Evolutionary conservation across 148 eudicot species (phyloP).

Genomic region (Dysphania ambrosioides): DNA sequence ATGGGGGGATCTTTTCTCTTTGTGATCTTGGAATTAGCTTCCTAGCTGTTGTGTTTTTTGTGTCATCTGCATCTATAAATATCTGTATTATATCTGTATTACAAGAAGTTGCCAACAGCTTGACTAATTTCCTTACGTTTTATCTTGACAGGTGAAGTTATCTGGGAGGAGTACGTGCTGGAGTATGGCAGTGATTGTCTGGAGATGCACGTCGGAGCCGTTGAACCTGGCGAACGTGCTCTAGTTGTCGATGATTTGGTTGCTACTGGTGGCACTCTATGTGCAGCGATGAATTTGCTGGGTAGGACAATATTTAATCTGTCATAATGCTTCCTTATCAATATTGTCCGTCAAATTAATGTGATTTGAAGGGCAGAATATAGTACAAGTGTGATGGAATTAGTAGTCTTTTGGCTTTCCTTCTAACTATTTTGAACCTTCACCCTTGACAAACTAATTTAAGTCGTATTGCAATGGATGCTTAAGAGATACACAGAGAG

Average conservation of each 20-base stretch:
- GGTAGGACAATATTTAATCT: constrained; percentile 39
- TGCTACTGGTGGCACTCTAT: constrained; percentile 91
- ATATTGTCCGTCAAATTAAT: background rate
- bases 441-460: background rate
- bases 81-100: too few species aligned
- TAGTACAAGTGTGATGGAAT: background rate
- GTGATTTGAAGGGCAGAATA: background rate
- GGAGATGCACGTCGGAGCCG: constrained; percentile 96
- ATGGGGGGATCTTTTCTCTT: background rate
- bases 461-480: background rate
- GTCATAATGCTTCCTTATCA: background rate
- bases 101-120: background rate
- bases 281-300: constrained; percentile 80
- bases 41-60: background rate
- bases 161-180: constrained; percentile 65
- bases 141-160: constrained; percentile 59
- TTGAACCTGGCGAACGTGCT: constrained; percentile 70
- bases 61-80: background rate
- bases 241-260: constrained; percentile 86
- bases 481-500: background rate
- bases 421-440: background rate
- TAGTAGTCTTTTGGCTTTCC: background rate
- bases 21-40: background rate
- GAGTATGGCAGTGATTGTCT: constrained; percentile 89
- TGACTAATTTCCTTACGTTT: background rate